Conservation (phyloP, 2,329 filamentous ascomycete genomes). For the Ophiostoma australiae region DNA sequence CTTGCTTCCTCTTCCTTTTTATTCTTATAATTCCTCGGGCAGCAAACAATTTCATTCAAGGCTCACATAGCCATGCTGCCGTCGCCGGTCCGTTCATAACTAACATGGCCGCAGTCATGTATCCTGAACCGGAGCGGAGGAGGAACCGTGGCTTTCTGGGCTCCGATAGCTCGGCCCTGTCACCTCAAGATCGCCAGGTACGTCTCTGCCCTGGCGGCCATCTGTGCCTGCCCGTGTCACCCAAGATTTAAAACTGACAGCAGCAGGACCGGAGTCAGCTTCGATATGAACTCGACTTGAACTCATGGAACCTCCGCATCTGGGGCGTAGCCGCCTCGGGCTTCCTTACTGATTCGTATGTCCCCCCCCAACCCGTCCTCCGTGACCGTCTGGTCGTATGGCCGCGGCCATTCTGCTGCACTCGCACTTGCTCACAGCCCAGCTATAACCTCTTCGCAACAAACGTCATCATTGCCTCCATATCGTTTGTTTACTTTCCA, state of each 20-base stretch:
- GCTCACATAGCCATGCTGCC: background rate
- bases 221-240: background rate
- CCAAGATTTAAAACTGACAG: background rate
- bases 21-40: background rate
- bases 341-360: slow-evolving; percentile 51
- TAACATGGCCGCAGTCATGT: slow-evolving; percentile 29
- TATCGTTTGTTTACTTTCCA: slow-evolving; percentile 51
- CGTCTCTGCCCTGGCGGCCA: slow-evolving; percentile 26
- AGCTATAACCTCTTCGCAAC: slow-evolving; percentile 53
- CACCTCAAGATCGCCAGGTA: slow-evolving; percentile 47
- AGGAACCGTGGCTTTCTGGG: slow-evolving; percentile 49
- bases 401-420: background rate
- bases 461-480: slow-evolving; percentile 50
- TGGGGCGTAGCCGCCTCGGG: slow-evolving; percentile 53
- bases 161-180: slow-evolving; percentile 47
- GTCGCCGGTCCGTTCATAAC: background rate
- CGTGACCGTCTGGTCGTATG: background rate
- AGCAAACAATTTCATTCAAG: background rate
- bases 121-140: slow-evolving; percentile 36
- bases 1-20: background rate
- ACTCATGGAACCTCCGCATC: slow-evolving; percentile 51
- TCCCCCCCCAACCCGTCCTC: background rate
- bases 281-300: slow-evolving; percentile 50
- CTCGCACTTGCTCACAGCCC: background rate
- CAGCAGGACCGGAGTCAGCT: slow-evolving; percentile 47